phyloP scores from a whole-genome alignment of 148 eudicot species.

The Arbutus unedo region DNA sequence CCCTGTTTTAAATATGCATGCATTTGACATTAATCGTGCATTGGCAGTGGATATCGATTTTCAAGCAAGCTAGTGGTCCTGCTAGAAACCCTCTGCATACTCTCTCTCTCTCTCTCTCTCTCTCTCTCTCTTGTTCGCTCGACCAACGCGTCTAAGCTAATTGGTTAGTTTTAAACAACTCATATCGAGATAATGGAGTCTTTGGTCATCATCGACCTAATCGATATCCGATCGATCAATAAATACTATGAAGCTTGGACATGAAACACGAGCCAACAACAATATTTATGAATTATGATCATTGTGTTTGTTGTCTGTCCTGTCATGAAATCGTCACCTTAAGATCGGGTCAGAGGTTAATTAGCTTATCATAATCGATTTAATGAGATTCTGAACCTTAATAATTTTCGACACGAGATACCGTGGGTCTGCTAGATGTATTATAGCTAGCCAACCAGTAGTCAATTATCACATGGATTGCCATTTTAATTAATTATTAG shows the following conservation, averaged over 20 bases:
- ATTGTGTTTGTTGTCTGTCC: background rate
- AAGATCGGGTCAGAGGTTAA: background rate
- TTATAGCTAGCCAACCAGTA: background rate
- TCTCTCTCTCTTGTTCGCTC: background rate
- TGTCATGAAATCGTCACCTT: constrained; percentile 8
- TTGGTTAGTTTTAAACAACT: background rate
- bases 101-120: background rate
- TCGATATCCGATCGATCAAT: constrained; percentile 1
- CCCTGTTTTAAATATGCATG: no score
- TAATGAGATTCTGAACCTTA: background rate
- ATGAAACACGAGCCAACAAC: constrained; percentile 14
- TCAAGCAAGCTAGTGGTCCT: background rate
- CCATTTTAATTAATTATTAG: background rate
- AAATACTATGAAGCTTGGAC: constrained; percentile 10
- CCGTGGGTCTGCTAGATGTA: background rate
- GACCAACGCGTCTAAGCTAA: background rate
- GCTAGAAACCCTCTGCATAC: background rate
- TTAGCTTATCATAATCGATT: background rate
- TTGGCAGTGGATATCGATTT: background rate
- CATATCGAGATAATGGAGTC: background rate
- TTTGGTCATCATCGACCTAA: background rate
- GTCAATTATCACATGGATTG: background rate
- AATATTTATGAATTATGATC: no score
- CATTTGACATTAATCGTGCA: background rate
- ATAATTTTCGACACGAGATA: background rate